Base-by-base conservation (phyloP, 2,329 filamentous ascomycete genomes). In the Colletotrichum orchidophilum region DNA sequence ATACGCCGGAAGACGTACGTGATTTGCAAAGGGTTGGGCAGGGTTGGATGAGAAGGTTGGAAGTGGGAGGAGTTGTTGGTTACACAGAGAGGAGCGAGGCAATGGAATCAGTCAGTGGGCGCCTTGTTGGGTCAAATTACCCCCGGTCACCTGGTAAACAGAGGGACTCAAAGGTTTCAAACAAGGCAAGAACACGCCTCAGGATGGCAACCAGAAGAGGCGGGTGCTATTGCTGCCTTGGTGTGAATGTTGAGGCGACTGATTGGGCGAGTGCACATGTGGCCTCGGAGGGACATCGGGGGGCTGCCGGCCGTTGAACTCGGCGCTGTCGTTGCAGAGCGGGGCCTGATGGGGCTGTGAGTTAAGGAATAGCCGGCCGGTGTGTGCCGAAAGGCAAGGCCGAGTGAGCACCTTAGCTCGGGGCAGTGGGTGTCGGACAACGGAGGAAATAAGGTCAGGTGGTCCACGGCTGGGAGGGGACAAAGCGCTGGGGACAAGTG, bases 281-380 rank as follows among this genome's bases (percentile, higher is more conserved):
- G 49, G 67, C 39, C 21, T 18, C 39, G 39, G 39, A 46, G 66
- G 27, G 27, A 49, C 62, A 57, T 26, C 24, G 31, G 35, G 46
- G 50, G 33, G 27, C 50, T 46, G 49, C 49, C 67, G 63, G 68
- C 68, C 35, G 53, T 49, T 12, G 13, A 53, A 63, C 31, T 59
- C 68, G 58, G 68, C 55, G 57, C 63, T 70, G 50, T 62, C 39
- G 67, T 67, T 62, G 49, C 31, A 59, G 39, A 46, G 39, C 64
- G 58, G 64, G 58, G 46, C 54, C 35, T 63, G 39, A 70, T 18
- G 50, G 55, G 68, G 39, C 46, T 33, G 54, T 60, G 27, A 60
- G 18, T 21, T n/a, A 50, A 49, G 18, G 18, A 39, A 35, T 50
- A 55, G n/a, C 49, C 63, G 55, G 54, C 46, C 54, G 63, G 35